These are phyloP conservation scores for Ganoderma sinense DNA, from an alignment of 1,284 basidiomycete genomes.

Conservation along the genomic window DNA sequence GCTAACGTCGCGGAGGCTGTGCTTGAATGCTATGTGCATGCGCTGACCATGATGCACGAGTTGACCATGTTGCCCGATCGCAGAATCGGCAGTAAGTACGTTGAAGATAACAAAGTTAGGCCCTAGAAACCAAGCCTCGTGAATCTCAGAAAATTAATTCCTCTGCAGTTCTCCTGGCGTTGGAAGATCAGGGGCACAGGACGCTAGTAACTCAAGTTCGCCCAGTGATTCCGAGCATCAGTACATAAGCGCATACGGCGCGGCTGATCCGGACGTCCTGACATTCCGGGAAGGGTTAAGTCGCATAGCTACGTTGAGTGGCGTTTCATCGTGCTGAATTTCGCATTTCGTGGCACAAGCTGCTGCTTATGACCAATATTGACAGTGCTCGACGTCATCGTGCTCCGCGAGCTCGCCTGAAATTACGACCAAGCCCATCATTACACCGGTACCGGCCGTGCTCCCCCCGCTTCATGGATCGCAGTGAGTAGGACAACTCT, in stretches of 20 bases:
- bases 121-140: background rate
- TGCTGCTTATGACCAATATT: too few relatives aligned
- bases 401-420: background rate
- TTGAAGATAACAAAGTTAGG: background rate
- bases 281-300: background rate
- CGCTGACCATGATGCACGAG: background rate
- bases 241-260: background rate
- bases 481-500: background rate
- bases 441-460: background rate
- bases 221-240: background rate
- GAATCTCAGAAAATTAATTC: background rate
- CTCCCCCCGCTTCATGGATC: background rate
- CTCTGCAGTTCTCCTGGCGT: background rate
- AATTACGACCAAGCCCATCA: background rate
- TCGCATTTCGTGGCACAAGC: background rate
- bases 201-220: background rate
- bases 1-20: background rate
- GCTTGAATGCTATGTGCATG: background rate
- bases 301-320: background rate
- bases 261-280: background rate
- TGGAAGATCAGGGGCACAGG: background rate
- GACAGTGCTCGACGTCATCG: background rate
- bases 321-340: background rate
- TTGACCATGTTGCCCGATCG: background rate
- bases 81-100: background rate